Conservation (phyloP, 495 filamentous ascomycete genomes). For the Collariella sp. region DNA sequence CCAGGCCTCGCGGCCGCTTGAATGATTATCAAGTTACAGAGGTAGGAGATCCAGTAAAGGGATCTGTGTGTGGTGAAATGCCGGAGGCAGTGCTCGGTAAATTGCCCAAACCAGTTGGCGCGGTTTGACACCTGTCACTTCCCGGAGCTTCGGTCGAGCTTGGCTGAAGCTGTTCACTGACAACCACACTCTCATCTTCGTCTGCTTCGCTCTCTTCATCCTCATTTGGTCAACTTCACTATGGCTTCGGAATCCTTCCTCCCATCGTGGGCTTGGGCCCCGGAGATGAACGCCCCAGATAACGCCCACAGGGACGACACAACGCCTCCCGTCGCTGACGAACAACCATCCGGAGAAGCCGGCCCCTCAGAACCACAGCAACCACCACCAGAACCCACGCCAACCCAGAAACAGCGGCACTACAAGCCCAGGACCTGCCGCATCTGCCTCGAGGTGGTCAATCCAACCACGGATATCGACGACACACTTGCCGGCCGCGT, state of each 20-base stretch:
- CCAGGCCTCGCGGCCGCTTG: background rate
- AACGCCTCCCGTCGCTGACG: background rate
- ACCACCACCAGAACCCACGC: constrained; percentile 18
- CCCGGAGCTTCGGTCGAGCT: constrained; percentile 1
- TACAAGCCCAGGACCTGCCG: constrained; percentile 72
- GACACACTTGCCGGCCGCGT: constrained; percentile 53
- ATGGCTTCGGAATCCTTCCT: constrained; percentile 8
- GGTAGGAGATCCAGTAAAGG: background rate
- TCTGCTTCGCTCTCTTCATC: background rate
- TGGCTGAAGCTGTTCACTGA: background rate
- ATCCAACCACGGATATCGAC: constrained; percentile 63
- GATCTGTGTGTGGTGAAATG: background rate
- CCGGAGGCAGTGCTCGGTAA: background rate
- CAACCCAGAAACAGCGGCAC: constrained; percentile 32
- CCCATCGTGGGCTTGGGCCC: constrained; percentile 15
- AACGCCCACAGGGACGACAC: background rate
- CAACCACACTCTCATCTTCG: no score
- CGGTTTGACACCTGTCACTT: constrained; percentile 9
- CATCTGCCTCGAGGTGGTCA: constrained; percentile 82
- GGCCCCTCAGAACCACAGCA: constrained; percentile 2
- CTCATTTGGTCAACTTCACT: background rate
- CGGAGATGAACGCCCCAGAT: constrained; percentile 1
- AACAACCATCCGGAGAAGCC: background rate
- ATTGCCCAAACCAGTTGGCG: constrained; percentile 14
- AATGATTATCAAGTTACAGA: background rate